These are phyloP conservation scores for Beauveria bassiana DNA, from an alignment of 2,329 filamentous ascomycete genomes.

Conservation along the genomic window DNA sequence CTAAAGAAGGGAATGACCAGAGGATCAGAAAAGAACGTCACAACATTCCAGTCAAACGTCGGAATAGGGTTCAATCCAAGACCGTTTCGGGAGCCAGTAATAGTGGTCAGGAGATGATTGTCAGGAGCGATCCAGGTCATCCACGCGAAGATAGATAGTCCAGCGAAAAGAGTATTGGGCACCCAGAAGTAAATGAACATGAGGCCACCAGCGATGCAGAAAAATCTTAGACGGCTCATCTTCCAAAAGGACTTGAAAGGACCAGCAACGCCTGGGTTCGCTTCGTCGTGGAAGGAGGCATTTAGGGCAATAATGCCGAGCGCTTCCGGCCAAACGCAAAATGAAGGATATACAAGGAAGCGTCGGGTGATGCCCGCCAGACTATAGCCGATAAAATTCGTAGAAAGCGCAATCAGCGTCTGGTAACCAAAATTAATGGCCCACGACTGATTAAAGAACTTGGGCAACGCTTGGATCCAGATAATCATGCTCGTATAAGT, in stretches of 20 bases:
- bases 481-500: conserved; percentile 39
- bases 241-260: conserved; percentile 25
- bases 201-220: conserved; percentile 30
- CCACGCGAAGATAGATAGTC: conserved; percentile 40
- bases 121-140: conserved; percentile 41
- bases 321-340: conserved; percentile 43
- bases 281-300: conserved; percentile 16
- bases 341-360: conserved; percentile 41
- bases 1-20: conserved; percentile 30
- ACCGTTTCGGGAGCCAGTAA: conserved; percentile 29
- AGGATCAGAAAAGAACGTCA: conserved; percentile 21
- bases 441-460: conserved; percentile 13
- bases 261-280: conserved; percentile 16
- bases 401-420: conserved; percentile 36
- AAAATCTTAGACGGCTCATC: conserved; percentile 33
- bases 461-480: conserved; percentile 27
- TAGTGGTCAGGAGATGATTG: conserved; percentile 26
- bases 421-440: conserved; percentile 33
- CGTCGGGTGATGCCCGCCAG: conserved; percentile 38
- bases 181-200: conserved; percentile 48
- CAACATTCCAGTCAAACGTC: conserved; percentile 34
- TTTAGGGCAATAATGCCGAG: conserved; percentile 39
- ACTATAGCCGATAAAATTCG: conserved; percentile 45
- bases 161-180: conserved; percentile 41
- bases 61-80: conserved; percentile 31